Percentiles rank a stretch among this genome's conserved stretches.
Conservation (phyloP, 2,329 filamentous ascomycete genomes). For the Albophoma yamanashiensis region DNA sequence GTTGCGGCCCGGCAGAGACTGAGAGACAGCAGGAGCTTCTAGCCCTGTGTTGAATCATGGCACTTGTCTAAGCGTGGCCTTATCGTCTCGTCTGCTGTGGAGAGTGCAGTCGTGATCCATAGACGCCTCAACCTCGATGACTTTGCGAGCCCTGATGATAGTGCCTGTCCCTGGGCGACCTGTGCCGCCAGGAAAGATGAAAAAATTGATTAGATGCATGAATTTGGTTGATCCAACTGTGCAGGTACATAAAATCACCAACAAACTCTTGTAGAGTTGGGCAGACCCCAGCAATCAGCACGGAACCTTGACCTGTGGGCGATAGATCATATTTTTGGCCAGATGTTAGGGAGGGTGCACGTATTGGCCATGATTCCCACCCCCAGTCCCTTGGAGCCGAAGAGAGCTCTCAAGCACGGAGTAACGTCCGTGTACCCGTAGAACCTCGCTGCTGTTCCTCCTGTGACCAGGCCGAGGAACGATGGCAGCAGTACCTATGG, state of each 20-base stretch:
- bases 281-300: not conserved
- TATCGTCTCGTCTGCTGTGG: not conserved
- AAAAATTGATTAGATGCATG: not conserved
- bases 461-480: not conserved
- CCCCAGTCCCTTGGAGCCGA: not conserved
- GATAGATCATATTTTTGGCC: conserved; percentile 8
- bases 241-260: not conserved
- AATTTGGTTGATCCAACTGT: not conserved
- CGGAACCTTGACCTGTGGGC: conserved; percentile 2
- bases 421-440: not conserved
- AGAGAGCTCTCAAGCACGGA: not conserved
- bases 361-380: not conserved
- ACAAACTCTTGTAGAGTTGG: not conserved
- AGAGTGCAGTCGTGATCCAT: not conserved
- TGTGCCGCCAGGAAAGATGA: not conserved
- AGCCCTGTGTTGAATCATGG: not conserved
- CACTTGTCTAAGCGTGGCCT: not conserved
- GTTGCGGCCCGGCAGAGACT: not conserved
- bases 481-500: not conserved
- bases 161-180: not conserved
- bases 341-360: conserved; percentile 1
- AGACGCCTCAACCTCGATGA: not conserved
- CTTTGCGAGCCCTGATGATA: not conserved
- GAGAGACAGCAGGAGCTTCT: no score
- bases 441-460: not conserved